These are phyloP conservation scores for Zoysia matrella DNA, from an alignment of 202 grass and related monocot species.

Conservation along the genomic window DNA sequence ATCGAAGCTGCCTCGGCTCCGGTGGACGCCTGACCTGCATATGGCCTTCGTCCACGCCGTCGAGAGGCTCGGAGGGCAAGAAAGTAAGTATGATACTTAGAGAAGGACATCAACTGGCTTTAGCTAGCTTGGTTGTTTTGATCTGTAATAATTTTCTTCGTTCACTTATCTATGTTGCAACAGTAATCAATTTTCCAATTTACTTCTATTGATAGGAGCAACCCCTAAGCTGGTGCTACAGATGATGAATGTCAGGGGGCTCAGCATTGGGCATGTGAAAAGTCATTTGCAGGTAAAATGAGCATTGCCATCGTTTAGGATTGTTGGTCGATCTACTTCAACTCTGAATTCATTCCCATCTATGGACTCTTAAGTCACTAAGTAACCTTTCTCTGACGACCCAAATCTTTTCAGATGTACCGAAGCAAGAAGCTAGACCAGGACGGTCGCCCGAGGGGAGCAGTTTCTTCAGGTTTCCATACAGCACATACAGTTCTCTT, in stretches of 20 bases:
- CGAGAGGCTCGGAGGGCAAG: conserved; percentile 21
- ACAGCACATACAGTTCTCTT: not conserved
- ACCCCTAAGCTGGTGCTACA: conserved; percentile 95
- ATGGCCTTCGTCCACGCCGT: conserved; percentile 87
- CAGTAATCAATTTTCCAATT: not conserved
- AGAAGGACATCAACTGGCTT: not conserved
- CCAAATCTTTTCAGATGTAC: conserved; percentile 71
- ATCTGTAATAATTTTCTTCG: not conserved
- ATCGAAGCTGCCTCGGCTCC: conserved; percentile 79
- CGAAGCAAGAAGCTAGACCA: conserved; percentile 89
- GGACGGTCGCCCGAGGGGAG: conserved; percentile 54
- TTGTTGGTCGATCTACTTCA: conserved; percentile 2
- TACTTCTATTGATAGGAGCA: conserved; percentile 54
- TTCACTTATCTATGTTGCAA: not conserved
- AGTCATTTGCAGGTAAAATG: conserved; percentile 89
- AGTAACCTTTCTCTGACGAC: conserved; percentile 32
- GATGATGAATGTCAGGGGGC: conserved; percentile 97
- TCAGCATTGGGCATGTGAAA: conserved; percentile 98
- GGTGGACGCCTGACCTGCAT: conserved; percentile 94
- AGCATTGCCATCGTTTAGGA: not conserved
- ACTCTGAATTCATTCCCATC: not conserved
- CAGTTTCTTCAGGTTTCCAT: conserved; percentile 68
- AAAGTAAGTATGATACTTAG: conserved; percentile 46
- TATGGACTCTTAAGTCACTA: not conserved
- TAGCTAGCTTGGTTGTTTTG: not conserved